These are phyloP conservation scores for Vitis riparia DNA, from an alignment of 164 flowering plant species.

Conservation along the genomic window DNA sequence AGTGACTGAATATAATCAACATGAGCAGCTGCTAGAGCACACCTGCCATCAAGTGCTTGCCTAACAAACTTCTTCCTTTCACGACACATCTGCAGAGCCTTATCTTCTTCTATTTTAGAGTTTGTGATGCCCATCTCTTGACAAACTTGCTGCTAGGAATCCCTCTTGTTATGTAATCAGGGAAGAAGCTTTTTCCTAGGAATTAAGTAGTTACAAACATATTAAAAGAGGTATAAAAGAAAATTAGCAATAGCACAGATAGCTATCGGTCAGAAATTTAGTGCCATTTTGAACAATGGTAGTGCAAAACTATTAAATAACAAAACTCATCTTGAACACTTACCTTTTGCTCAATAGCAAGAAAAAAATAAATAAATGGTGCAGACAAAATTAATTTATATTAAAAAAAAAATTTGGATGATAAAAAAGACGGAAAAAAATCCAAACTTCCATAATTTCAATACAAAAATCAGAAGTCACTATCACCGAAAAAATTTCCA, in stretches of 20 bases:
- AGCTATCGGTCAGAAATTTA: background rate
- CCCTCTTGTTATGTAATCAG: background rate
- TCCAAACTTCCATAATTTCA: background rate
- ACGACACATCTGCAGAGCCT: slow-evolving; percentile 82
- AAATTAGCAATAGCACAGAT: background rate
- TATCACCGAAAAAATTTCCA: background rate
- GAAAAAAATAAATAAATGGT: background rate
- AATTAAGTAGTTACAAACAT: background rate
- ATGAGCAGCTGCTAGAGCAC: slow-evolving; percentile 80
- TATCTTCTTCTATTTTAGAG: slow-evolving; percentile 84
- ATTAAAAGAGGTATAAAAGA: background rate
- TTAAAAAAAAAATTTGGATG: background rate
- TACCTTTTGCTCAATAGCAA: background rate
- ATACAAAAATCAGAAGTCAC: background rate
- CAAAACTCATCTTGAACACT: too few species aligned
- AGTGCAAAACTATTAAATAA: too few species aligned
- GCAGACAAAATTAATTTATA: background rate
- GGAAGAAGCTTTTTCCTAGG: slow-evolving; percentile 13
- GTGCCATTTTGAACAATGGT: too few species aligned
- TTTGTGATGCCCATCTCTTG: slow-evolving; percentile 66
- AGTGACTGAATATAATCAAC: slow-evolving; percentile 73
- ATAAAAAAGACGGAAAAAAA: background rate
- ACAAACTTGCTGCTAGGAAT: background rate
- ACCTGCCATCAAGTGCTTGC: slow-evolving; percentile 88
- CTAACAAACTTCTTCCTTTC: slow-evolving; percentile 81